A percentile compares a stretch with the other conserved stretches of the same genome.
phyloP scores from a whole-genome alignment of 257 asterid genomes.

The Thymus mandschuricus region DNA sequence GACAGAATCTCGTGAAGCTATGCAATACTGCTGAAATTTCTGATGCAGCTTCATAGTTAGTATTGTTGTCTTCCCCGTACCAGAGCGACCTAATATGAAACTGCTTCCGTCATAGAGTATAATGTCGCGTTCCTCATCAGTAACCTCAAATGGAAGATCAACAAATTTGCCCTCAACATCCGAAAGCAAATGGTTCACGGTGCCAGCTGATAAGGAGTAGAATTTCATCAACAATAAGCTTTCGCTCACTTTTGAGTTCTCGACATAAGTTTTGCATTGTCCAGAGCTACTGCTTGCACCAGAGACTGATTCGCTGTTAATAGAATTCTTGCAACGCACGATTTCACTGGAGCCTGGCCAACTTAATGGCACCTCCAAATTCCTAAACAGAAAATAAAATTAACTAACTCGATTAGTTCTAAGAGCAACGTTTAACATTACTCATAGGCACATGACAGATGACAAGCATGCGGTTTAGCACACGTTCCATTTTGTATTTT shows the following conservation, averaged over 20 bases:
- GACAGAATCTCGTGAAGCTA: constrained; percentile 42
- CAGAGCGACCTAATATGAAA: constrained; percentile 51
- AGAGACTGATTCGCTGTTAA: background rate
- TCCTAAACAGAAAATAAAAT: constrained; percentile 38
- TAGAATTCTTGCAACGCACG: constrained; percentile 39
- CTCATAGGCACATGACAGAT: background rate
- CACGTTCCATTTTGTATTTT: too few species aligned
- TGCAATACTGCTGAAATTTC: constrained; percentile 47
- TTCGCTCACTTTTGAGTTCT: constrained; percentile 65
- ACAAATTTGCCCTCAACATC: constrained; percentile 45
- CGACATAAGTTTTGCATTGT: constrained; percentile 44
- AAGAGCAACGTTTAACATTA: background rate
- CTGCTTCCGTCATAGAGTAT: constrained; percentile 50
- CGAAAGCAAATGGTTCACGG: constrained; percentile 58
- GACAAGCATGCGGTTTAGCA: background rate
- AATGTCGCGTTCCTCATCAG: constrained; percentile 63
- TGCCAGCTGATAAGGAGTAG: constrained; percentile 55
- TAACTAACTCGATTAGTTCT: background rate
- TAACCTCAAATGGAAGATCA: constrained; percentile 73
- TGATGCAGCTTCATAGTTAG: constrained; percentile 60
- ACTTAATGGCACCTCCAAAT: constrained; percentile 58
- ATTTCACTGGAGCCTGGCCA: constrained; percentile 48
- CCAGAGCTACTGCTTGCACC: constrained; percentile 30
- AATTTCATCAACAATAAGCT: constrained; percentile 70
- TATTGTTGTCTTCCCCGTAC: constrained; percentile 74